A percentile compares a stretch with the other conserved stretches of the same genome.
Evolutionary conservation across 768 basidiomycete species (phyloP).

Genomic region (Kwoniella europaea): DNA sequence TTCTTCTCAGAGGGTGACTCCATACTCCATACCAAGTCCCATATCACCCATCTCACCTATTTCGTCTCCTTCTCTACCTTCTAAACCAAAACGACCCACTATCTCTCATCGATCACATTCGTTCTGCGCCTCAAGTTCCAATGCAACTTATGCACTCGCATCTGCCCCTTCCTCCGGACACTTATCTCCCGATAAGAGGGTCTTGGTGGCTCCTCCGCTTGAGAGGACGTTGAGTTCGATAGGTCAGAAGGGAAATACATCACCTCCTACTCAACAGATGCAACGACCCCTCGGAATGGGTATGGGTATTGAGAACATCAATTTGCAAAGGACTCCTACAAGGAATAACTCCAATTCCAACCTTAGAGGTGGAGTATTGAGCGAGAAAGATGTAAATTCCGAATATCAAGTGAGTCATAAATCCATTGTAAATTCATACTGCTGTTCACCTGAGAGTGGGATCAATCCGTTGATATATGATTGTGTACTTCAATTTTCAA

Average conservation of each 20-base stretch:
- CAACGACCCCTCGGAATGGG: constrained; percentile 17
- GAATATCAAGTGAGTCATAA: too few species aligned
- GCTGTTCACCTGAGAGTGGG: too few species aligned
- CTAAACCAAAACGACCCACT: constrained; percentile 17
- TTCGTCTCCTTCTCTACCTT: neutral
- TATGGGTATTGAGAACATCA: neutral
- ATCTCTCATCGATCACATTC: constrained; percentile 26
- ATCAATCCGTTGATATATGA: neutral
- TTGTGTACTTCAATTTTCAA: neutral
- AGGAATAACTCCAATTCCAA: neutral
- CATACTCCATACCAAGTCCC: neutral
- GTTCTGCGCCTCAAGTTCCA: constrained; percentile 24
- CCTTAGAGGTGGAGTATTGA: neutral
- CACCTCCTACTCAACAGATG: constrained; percentile 28
- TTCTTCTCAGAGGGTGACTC: too few species aligned
- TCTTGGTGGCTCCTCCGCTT: constrained; percentile 23
- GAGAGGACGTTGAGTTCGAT: constrained; percentile 29
- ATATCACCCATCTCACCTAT: constrained; percentile 4
- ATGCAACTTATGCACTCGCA: constrained; percentile 27
- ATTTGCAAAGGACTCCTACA: neutral
- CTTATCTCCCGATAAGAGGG: constrained; percentile 20
- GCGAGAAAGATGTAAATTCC: constrained; percentile 17
- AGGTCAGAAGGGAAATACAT: constrained; percentile 23
- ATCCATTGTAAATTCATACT: too few species aligned
- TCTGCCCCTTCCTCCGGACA: constrained; percentile 14